Evolutionary conservation across 768 basidiomycete genomes (phyloP).

Genomic region (Pulveroboletus sp.): DNA sequence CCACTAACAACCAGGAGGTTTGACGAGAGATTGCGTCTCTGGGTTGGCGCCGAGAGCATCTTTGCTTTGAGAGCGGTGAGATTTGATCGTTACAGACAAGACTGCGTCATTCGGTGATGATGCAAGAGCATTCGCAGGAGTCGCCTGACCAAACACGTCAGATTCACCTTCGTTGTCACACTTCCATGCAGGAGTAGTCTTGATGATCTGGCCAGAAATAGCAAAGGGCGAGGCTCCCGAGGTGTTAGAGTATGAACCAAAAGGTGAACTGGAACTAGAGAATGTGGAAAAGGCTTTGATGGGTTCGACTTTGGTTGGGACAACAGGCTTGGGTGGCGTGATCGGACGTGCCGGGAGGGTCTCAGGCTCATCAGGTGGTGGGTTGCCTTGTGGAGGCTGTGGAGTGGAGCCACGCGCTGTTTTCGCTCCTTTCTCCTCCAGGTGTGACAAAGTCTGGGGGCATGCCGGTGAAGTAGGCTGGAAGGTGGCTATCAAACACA

Average conservation of each 20-base stretch:
- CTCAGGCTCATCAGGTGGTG: conserved; percentile 7
- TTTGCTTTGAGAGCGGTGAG: conserved; percentile 1
- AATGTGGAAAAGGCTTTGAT: conserved; percentile 38
- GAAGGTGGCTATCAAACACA: conserved; percentile 9
- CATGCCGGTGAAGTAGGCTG: conserved; percentile 10
- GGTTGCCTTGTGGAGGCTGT: conserved; percentile 1
- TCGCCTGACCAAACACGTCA: conserved; percentile 8
- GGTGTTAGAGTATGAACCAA: conserved; percentile 26
- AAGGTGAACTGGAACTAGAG: conserved; percentile 33
- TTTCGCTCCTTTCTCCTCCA: conserved; percentile 11
- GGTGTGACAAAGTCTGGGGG: not conserved
- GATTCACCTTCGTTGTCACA: conserved; percentile 4
- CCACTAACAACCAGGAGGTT: conserved; percentile 18
- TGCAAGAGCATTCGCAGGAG: conserved; percentile 8
- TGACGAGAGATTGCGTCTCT: not conserved
- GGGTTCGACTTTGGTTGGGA: conserved; percentile 5
- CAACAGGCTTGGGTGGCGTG: conserved; percentile 11
- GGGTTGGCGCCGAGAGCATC: not conserved
- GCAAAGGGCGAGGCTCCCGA: conserved; percentile 24
- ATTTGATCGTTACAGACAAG: not conserved
- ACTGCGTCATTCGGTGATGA: conserved; percentile 19
- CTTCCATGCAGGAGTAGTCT: conserved; percentile 26
- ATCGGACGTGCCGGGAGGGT: conserved; percentile 6
- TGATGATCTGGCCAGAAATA: conserved; percentile 11
- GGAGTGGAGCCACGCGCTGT: conserved; percentile 9